Percentiles rank a stretch among this genome's conserved stretches.
phyloP scores from a whole-genome alignment of 768 basidiomycete species.

The Porphyrellus cyaneotinctus region DNA sequence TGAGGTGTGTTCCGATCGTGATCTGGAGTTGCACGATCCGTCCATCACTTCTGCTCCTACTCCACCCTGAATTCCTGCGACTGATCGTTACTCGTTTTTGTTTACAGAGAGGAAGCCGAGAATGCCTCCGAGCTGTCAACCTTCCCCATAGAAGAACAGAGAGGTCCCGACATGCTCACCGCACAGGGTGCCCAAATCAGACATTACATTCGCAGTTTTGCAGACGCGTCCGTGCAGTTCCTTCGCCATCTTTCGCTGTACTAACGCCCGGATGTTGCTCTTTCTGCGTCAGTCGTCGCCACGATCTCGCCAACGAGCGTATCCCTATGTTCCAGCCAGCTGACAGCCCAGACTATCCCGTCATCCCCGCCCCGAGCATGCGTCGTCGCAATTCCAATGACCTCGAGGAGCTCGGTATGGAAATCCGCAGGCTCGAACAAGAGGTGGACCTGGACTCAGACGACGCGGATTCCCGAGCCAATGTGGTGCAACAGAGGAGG shows the following conservation, averaged over 20 bases:
- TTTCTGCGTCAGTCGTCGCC: constrained; percentile 49
- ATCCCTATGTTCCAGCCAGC: constrained; percentile 52
- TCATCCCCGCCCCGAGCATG: constrained; percentile 64
- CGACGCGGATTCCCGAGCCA: constrained; percentile 25
- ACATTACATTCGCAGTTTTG: constrained; percentile 64
- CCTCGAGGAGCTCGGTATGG: constrained; percentile 51
- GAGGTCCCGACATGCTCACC: constrained; percentile 52
- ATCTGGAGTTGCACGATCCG: too few species aligned
- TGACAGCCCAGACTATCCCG: constrained; percentile 32
- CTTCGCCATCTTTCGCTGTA: neutral
- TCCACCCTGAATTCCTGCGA: neutral
- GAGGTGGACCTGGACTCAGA: constrained; percentile 43
- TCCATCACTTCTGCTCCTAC: neutral
- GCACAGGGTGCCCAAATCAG: constrained; percentile 59
- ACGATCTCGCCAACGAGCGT: constrained; percentile 72
- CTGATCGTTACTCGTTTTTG: neutral
- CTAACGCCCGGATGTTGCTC: neutral
- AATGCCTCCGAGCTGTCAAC: constrained; percentile 62
- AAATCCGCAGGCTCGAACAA: constrained; percentile 61
- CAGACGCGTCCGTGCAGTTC: constrained; percentile 59
- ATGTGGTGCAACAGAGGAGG: neutral
- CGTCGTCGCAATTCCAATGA: constrained; percentile 41
- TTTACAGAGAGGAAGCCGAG: constrained; percentile 69
- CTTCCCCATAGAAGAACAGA: constrained; percentile 34
- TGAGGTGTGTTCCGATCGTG: constrained; percentile 60